phyloP scores from a whole-genome alignment of 2,329 filamentous ascomycete species.

The Fusarium bulbicola region DNA sequence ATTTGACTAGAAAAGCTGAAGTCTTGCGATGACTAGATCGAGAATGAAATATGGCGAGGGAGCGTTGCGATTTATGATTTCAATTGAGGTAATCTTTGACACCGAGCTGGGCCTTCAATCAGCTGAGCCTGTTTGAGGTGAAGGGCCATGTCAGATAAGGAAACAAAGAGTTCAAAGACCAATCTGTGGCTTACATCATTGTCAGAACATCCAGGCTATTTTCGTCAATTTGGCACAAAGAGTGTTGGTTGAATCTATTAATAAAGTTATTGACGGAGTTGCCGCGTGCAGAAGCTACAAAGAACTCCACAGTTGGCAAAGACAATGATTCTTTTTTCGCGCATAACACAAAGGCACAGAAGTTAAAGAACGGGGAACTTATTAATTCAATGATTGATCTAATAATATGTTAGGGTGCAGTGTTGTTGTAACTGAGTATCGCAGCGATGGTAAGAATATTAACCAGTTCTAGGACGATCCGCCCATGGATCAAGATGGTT shows the following conservation, averaged over 20 bases:
- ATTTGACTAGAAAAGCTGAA: neutral
- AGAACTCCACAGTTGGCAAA: neutral
- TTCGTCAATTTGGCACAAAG: neutral
- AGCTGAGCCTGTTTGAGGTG: neutral
- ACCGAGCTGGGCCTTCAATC: neutral
- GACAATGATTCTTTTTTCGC: neutral
- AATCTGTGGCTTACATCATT: fast-evolving
- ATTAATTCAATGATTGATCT: neutral
- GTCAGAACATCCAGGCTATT: neutral
- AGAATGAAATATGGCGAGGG: fast-evolving
- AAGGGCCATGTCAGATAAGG: fast-evolving
- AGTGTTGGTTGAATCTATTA: neutral
- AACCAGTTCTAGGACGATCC: neutral
- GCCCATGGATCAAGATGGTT: neutral
- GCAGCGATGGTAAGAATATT: fast-evolving
- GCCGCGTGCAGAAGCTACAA: neutral
- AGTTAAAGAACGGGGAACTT: fast-evolving
- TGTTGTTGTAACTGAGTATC: neutral
- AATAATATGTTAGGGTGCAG: neutral
- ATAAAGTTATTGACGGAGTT: neutral
- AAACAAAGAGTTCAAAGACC: neutral
- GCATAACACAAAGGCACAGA: fast-evolving
- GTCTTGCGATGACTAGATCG: neutral
- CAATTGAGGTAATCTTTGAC: fast-evolving
- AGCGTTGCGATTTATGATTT: neutral